These are phyloP conservation scores for Neocatenulostroma microsporum DNA, from an alignment of 2,329 filamentous ascomycete species.

Conservation along the genomic window DNA sequence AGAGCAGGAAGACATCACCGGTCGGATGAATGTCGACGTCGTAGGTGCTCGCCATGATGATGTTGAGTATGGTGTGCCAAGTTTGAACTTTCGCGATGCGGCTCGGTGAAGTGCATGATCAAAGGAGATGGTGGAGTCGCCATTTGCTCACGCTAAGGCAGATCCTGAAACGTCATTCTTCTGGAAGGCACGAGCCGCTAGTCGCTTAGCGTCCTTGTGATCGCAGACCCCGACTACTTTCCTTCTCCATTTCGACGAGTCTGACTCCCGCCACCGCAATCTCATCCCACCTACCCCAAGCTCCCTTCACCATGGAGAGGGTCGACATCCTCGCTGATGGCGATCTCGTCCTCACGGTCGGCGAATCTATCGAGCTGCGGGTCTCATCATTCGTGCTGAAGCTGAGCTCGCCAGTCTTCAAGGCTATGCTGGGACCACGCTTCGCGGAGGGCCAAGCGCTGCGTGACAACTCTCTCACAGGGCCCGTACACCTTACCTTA, in stretches of 20 bases:
- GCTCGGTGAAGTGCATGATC: too few species aligned
- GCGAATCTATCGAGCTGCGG: not conserved
- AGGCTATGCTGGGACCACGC: constrained; percentile 5
- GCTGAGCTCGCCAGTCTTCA: constrained; percentile 5
- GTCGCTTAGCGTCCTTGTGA: not conserved
- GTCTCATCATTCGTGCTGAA: not conserved
- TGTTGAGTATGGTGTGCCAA: too few species aligned
- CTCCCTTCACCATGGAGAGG: not conserved
- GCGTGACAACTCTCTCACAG: not conserved
- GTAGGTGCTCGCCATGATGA: not conserved
- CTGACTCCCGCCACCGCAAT: too few species aligned
- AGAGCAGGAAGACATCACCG: not conserved
- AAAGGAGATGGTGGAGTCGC: too few species aligned
- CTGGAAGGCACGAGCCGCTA: too few species aligned
- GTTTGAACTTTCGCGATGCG: too few species aligned
- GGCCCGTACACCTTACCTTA: not conserved
- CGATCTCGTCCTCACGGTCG: not conserved
- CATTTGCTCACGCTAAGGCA: too few species aligned
- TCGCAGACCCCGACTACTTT: not conserved
- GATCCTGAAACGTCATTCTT: too few species aligned
- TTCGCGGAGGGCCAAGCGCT: constrained; percentile 6
- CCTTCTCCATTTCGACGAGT: too few species aligned
- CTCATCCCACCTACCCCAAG: not conserved
- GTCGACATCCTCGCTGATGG: not conserved
- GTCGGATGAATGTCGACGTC: not conserved